Conservation (phyloP, 345 rosid genomes). For the Bruguiera parviflora region DNA sequence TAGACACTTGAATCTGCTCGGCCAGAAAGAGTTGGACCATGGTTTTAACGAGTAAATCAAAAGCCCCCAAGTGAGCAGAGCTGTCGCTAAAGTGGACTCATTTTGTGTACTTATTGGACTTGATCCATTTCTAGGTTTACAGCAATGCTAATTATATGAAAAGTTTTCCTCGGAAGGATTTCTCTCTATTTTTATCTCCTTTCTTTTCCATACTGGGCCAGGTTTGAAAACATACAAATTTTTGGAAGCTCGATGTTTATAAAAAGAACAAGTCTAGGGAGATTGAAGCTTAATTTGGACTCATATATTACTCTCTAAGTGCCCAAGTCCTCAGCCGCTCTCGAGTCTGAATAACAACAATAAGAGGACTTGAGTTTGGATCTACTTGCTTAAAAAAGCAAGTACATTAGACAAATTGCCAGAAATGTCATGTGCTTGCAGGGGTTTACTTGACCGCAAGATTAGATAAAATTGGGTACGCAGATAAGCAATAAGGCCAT, state of each 20-base stretch:
- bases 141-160: no score
- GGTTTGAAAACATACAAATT: neutral
- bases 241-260: neutral
- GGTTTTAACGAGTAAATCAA: no score
- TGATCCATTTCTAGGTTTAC: no score
- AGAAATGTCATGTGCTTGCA: neutral
- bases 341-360: neutral
- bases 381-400: slow-evolving; percentile 5
- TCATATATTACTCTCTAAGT: neutral
- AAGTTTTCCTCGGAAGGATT: no score
- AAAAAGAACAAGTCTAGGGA: neutral
- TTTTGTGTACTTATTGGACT: no score
- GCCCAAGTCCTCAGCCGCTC: neutral
- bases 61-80: no score
- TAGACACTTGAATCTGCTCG: no score
- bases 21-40: no score
- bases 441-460: neutral
- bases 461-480: neutral
- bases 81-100: no score
- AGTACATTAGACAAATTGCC: neutral
- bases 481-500: slow-evolving; percentile 1
- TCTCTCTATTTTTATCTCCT: no score
- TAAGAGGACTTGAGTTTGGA: neutral
- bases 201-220: no score
- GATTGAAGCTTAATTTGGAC: neutral